Conservation (phyloP, 208 protist genomes). For the Sergeia podlipaevii region DNA sequence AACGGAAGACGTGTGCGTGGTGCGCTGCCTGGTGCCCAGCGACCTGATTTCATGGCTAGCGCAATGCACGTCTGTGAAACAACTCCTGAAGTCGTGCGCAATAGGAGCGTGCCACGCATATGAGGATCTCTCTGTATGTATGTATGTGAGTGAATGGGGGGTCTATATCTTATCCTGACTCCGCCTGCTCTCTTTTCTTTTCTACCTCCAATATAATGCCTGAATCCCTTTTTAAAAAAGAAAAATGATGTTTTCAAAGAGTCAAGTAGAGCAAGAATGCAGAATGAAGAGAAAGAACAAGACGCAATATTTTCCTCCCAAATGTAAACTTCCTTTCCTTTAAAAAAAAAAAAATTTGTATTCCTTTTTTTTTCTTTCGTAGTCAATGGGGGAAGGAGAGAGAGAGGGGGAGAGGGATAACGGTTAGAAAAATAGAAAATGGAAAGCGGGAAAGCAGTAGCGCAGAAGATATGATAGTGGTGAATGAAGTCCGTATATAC, state of each 20-base stretch:
- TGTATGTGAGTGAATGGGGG: not conserved
- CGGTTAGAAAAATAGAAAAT: constrained; percentile 1
- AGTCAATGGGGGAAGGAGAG: not conserved
- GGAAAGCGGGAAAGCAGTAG: too few relatives aligned
- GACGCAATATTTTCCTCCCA: not conserved
- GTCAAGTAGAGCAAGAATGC: not conserved
- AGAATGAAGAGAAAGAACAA: constrained; percentile 2
- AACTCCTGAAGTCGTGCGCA: not conserved
- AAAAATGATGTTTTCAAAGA: too few relatives aligned
- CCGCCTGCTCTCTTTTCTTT: too few relatives aligned
- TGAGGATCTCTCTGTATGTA: not conserved
- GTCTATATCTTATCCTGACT: too few relatives aligned
- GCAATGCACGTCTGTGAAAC: not conserved
- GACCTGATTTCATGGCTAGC: not conserved
- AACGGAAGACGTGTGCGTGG: constrained; percentile 73
- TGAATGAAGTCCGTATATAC: too few relatives aligned
- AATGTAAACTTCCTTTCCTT: not conserved
- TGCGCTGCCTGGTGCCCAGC: constrained; percentile 18
- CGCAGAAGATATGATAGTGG: too few relatives aligned
- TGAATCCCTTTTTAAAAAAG: too few relatives aligned
- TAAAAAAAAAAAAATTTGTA: not conserved
- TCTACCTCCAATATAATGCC: too few relatives aligned
- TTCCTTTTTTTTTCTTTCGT: constrained; percentile 3
- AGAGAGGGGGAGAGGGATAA: not conserved
- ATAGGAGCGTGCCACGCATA: too few relatives aligned